Evolutionary conservation across 768 basidiomycete species (phyloP), one percentile per base, ranked within the genome.

Genomic region (Lactifluus piperatus): DNA sequence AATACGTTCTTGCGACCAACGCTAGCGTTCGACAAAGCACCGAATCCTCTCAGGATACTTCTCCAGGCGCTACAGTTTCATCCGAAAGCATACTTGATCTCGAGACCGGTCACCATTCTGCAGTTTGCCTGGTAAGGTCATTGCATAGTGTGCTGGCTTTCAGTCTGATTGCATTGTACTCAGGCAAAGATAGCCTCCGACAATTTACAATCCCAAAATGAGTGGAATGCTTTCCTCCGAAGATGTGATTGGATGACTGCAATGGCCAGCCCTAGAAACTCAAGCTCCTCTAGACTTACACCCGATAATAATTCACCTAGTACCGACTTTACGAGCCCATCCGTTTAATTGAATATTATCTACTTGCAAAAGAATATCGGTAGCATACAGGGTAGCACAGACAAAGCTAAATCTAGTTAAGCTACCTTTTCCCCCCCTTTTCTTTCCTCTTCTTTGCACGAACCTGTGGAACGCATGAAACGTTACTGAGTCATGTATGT

Each of bases 401-500:
- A 41, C 16, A 30, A 22, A 34, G 14, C 3, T 22, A 11, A 26
- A 24, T 11, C 27, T 70, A 77, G 47, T 70, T 66, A 64, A 72
- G 77, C 65, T 74, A 78, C 52, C 81, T 83, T 71, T 85, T 86
- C 62, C 73, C 80, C 16, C 82, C 82, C 70, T 88, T 92, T 57
- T 89, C 90, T 68, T 75, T 81, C 51, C 88, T 79, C 73, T 90
- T 94, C 70, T 82, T 79, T 4, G 91, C 91, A 30, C 91, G 84
- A n/a, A 89, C 72, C 90, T 95, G 65, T 14, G 49, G 36, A 59
- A 39, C 54, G 32, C 64, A 54, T 64, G 39, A 64, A n/a, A 36
- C 46, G 10, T 44, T 56, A 36, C 13, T 48, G 52, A 43, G 37
- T 51, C 4, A 44, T 27, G 58, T 50, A 44, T 27, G 58, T 50